phyloP scores from a whole-genome alignment of 192 early-diverging fungal genomes.

The Backusella liffmaniae region DNA sequence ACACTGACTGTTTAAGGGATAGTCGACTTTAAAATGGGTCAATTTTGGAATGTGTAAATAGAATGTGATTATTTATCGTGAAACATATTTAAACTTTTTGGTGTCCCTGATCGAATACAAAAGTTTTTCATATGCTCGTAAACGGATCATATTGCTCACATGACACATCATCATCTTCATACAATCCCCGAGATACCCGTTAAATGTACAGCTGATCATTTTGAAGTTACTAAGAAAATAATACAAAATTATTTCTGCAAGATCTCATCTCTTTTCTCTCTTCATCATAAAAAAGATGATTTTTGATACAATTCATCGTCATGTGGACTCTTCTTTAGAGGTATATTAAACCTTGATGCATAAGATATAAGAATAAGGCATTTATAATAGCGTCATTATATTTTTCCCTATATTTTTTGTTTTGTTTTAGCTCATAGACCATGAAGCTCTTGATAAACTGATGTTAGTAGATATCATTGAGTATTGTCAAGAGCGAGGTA shows the following conservation, averaged over 20 bases:
- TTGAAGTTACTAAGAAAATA: neutral
- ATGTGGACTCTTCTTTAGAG: slow-evolving; percentile 58
- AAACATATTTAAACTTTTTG: neutral
- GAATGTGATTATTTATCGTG: neutral
- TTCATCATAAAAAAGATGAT: slow-evolving; percentile 12
- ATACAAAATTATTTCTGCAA: neutral
- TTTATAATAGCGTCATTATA: neutral
- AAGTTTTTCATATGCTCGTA: neutral
- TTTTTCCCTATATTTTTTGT: neutral
- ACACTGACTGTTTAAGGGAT: neutral
- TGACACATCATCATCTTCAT: neutral
- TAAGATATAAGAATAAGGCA: neutral
- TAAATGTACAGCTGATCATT: neutral
- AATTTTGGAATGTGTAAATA: neutral
- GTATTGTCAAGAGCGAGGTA: slow-evolving; percentile 71
- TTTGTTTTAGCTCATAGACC: slow-evolving; percentile 21
- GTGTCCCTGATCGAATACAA: neutral
- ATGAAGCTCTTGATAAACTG: slow-evolving; percentile 56
- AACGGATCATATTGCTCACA: neutral
- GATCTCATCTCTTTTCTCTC: neutral
- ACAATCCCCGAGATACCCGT: neutral
- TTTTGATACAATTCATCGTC: slow-evolving; percentile 54
- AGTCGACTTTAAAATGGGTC: neutral
- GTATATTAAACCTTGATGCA: neutral
- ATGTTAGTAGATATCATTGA: slow-evolving; percentile 69